Conservation (phyloP, 805 yeast species). For the Teunomyces cretensis region DNA sequence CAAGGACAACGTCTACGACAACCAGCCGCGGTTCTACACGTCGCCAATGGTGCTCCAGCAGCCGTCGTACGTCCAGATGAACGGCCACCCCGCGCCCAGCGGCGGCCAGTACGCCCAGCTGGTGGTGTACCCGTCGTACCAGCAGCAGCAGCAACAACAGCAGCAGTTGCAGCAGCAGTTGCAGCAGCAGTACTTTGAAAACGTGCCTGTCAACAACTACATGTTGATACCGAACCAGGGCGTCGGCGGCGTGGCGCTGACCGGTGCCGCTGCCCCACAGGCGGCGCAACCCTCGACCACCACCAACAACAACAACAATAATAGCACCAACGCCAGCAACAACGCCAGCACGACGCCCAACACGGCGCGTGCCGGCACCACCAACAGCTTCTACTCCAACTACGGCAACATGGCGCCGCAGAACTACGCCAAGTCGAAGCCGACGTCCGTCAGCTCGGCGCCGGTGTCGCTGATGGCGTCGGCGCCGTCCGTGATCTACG, state of each 20-base stretch:
- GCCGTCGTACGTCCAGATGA: conserved; percentile 13
- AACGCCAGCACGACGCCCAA: no score
- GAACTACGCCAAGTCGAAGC: background rate
- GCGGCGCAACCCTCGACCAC: no score
- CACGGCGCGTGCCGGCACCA: background rate
- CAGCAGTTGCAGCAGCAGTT: conserved; percentile 6
- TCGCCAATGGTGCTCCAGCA: conserved; percentile 25
- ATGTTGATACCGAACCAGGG: conserved; percentile 18
- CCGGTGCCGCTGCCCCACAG: background rate
- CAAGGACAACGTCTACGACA: conserved; percentile 8
- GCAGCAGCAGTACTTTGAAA: conserved; percentile 11
- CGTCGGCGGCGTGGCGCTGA: background rate
- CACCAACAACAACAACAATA: no score
- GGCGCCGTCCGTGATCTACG: conserved; percentile 14
- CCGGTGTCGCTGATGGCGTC: background rate
- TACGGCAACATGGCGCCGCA: conserved; percentile 1
- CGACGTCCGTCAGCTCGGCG: background rate
- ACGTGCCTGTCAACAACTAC: conserved; percentile 21
- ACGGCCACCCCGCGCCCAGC: conserved; percentile 2
- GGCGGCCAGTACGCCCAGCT: conserved; percentile 6
- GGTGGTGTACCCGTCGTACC: conserved; percentile 10
- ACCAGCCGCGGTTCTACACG: conserved; percentile 22
- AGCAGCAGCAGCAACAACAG: conserved; percentile 11
- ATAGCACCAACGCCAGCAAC: no score
- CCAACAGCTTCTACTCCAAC: background rate